phyloP scores from a whole-genome alignment of 441 rosid species.

The Metrosideros polymorpha region DNA sequence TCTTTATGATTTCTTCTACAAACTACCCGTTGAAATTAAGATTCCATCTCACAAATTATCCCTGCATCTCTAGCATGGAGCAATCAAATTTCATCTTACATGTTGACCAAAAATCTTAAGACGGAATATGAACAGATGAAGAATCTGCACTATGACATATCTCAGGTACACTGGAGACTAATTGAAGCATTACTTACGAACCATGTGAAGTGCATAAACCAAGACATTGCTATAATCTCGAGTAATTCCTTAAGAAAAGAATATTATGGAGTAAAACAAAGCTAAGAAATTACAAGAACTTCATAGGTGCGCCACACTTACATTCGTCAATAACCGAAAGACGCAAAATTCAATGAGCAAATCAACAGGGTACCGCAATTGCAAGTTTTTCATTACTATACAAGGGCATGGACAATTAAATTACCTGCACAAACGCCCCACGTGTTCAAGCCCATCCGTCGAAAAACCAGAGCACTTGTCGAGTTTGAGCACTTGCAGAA shows the following conservation, averaged over 20 bases:
- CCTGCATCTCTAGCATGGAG: not conserved
- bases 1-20: not conserved
- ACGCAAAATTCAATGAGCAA: not conserved
- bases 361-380: not conserved
- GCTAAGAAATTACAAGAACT: not conserved
- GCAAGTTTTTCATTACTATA: not conserved
- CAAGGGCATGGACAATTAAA: not conserved
- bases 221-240: not conserved
- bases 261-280: not conserved
- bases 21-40: not conserved
- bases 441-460: constrained; percentile 64
- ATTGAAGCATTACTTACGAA: not conserved
- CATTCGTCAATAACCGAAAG: not conserved
- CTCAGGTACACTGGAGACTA: not conserved
- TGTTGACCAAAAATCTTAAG: not conserved
- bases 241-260: not conserved
- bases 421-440: constrained; percentile 69
- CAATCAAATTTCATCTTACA: not conserved
- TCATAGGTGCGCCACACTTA: not conserved
- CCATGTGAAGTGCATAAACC: not conserved
- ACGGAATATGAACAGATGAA: not conserved
- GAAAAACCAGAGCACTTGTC: constrained; percentile 83
- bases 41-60: not conserved
- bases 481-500: constrained; percentile 50
- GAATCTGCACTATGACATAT: not conserved